A percentile compares a stretch with the other conserved stretches of the same genome.
Evolutionary conservation across 2,329 filamentous ascomycete genomes (phyloP).

Genomic region (Diaporthe ilicicola): DNA sequence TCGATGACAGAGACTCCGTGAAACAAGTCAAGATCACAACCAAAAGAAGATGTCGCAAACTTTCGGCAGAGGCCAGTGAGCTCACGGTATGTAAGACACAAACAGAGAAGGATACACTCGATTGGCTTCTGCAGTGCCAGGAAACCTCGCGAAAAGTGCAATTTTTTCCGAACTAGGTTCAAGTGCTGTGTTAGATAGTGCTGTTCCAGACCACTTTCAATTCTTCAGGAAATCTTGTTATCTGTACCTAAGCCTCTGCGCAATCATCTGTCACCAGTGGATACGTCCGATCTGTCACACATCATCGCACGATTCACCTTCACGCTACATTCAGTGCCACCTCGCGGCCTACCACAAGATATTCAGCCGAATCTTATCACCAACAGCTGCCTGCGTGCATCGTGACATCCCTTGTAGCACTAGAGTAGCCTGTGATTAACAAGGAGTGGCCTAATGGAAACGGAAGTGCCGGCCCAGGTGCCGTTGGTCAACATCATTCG

Average conservation of each 20-base stretch:
- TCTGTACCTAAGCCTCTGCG: background rate
- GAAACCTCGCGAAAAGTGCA: too few relatives aligned
- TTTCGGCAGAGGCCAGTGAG: background rate
- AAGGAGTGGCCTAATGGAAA: background rate
- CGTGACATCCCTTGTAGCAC: background rate
- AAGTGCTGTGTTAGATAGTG: too few relatives aligned
- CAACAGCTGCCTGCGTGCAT: background rate
- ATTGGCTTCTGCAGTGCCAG: too few relatives aligned
- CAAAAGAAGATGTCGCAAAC: background rate
- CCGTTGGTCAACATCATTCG: background rate
- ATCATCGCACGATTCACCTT: background rate
- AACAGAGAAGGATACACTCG: too few relatives aligned
- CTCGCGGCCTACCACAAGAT: background rate
- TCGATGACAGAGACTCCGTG: too few relatives aligned
- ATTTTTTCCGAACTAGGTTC: too few relatives aligned
- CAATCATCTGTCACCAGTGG: background rate
- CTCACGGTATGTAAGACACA: too few relatives aligned
- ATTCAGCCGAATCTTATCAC: background rate
- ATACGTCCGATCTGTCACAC: background rate
- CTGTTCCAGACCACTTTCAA: too few relatives aligned
- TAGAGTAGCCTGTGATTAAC: background rate
- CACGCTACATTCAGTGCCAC: background rate
- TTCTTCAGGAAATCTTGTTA: background rate
- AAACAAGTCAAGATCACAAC: background rate
- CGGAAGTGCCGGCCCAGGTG: background rate